Evolutionary conservation across 371 early-diverging fungal genomes (phyloP), one percentile per base, ranked within the genome.

Genomic region (Apophysomyces ossiformis): DNA sequence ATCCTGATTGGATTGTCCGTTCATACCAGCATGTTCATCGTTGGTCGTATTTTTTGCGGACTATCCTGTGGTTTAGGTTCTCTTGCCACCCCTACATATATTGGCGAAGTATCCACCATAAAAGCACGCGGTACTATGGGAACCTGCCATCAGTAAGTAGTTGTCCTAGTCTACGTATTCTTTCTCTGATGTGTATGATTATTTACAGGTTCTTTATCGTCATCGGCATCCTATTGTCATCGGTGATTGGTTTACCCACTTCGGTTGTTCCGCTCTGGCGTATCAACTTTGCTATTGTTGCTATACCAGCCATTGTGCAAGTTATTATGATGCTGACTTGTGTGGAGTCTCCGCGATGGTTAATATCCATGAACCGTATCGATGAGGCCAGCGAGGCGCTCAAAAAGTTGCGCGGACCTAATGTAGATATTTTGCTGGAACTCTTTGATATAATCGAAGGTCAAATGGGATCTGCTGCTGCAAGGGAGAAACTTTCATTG

Each of bases 21-120:
- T 2, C 76, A 78, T 13, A 74, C 75, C 4, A 81, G 75, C 5
- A 86, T 87, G 78, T 88, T 95, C 60, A 85, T 85, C 56, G 39
- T 91, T 50, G 97, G 95, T 0, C 89, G 97, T 56, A 75, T 96
- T 54, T 58, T 93, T 13, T 80, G 87, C 57, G 97, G 97, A 39
- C 63, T 95, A 43, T 94, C 87, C 4, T 87, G 92, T 46, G 97
- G 96, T 15, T 73, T 91, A 4, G 89, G 89, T 11, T 89, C 93
- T 39, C 87, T 90, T 16, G 86, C 85, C 12, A 89, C 91, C 3
- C 92, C 96, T 0, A 86, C 89, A 5, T 97, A 96, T 66, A 83
- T 96, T 26, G 89, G 89, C 7, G 94, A 95, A 67, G 85, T 96
- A 35, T 76, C 94, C 1, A 92, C 95, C 0, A 79, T 86, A 2